Evolutionary conservation across 371 early-diverging fungal species (phyloP).

Genomic region (Circinella umbellata): DNA sequence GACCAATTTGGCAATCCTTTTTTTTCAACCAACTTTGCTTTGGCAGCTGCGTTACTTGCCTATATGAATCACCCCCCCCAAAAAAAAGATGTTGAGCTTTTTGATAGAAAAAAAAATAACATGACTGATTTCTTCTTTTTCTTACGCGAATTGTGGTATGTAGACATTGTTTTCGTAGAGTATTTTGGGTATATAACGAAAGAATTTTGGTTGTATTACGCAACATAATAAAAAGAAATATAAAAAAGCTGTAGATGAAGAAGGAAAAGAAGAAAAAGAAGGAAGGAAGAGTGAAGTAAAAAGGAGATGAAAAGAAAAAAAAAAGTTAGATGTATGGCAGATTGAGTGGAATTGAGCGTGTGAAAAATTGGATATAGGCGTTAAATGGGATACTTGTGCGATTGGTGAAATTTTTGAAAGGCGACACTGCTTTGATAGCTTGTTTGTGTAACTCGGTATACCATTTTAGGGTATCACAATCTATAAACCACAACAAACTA

Average conservation of each 20-base stretch:
- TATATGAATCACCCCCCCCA: not conserved
- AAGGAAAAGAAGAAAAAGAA: constrained; percentile 7
- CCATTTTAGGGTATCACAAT: too few relatives aligned
- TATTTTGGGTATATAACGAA: not conserved
- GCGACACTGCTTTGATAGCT: not conserved
- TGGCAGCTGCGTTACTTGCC: constrained; percentile 5
- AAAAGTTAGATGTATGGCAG: constrained; percentile 11
- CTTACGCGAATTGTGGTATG: not conserved
- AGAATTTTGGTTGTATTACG: not conserved
- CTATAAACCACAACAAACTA: too few relatives aligned
- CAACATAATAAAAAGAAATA: not conserved
- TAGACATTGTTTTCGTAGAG: not conserved
- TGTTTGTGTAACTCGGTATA: not conserved
- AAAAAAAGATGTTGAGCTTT: not conserved
- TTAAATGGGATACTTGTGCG: not conserved
- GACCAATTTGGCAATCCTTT: constrained; percentile 17
- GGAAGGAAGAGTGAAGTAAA: not conserved
- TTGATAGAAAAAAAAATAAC: not conserved
- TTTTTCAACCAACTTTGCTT: constrained; percentile 5
- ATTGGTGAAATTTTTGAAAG: not conserved
- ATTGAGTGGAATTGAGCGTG: constrained; percentile 17
- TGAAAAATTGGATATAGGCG: constrained; percentile 14
- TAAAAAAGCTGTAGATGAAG: not conserved
- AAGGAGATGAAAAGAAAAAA: constrained; percentile 6
- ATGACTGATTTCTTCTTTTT: not conserved